These are phyloP conservation scores for Lipomyces kockii DNA, from an alignment of 805 yeast genomes.

Conservation along the genomic window DNA sequence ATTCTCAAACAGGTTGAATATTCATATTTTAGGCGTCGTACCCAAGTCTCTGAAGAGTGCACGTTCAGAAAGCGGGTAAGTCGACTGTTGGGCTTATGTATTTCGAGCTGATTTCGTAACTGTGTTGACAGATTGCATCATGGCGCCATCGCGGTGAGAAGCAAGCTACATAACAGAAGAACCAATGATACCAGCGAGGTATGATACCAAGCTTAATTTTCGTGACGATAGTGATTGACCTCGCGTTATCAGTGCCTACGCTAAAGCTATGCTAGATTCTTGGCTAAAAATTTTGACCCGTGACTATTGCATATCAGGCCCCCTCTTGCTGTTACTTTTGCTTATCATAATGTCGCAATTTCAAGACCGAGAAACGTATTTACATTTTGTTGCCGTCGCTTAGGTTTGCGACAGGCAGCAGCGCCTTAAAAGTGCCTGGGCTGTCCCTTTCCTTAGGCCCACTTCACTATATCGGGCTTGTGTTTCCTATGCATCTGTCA, in stretches of 20 bases:
- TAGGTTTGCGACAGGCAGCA: neutral
- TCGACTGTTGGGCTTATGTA: neutral
- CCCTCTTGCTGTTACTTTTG: neutral
- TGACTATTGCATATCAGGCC: neutral
- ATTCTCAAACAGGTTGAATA: no score
- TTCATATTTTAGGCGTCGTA: no score
- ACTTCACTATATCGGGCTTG: no score
- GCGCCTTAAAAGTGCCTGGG: neutral
- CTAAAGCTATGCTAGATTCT: neutral
- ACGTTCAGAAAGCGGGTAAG: neutral
- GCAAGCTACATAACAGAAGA: neutral
- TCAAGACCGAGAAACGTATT: conserved; percentile 1
- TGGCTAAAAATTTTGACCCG: neutral
- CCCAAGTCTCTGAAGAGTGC: neutral
- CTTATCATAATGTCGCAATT: conserved; percentile 1
- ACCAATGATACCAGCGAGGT: neutral
- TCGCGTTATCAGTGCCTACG: neutral
- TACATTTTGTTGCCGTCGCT: neutral
- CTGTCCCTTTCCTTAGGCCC: neutral
- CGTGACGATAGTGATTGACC: neutral
- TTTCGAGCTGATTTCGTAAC: neutral
- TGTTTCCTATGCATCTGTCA: no score
- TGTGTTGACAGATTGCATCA: conserved; percentile 1
- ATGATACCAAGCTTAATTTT: neutral
- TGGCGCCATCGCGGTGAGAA: neutral